Evolutionary conservation across 495 filamentous ascomycete genomes (phyloP).

Genomic region (Penicillium simplicissimum): DNA sequence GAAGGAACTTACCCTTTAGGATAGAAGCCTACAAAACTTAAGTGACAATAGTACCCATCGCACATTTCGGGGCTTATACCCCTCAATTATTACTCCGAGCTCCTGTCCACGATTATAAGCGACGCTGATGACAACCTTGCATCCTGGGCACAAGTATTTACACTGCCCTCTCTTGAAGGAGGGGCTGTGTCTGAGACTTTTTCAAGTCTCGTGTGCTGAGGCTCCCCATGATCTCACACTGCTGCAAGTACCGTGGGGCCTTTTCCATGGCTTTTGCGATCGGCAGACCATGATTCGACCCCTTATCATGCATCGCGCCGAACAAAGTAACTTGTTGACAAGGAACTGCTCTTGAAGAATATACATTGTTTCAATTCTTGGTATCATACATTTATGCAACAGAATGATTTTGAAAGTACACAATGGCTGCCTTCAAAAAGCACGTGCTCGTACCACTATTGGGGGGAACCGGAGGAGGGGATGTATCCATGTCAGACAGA

Average conservation of each 20-base stretch:
- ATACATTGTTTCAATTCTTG: slow-evolving; percentile 10
- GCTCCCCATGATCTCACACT: slow-evolving; percentile 25
- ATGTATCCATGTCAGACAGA: background rate
- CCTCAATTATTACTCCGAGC: background rate
- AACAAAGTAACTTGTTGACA: slow-evolving; percentile 1
- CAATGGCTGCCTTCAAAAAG: background rate
- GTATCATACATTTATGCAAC: slow-evolving; percentile 14
- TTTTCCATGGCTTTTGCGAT: slow-evolving; percentile 18
- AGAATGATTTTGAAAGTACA: background rate
- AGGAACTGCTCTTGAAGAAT: slow-evolving; percentile 3
- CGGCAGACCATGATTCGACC: slow-evolving; percentile 20
- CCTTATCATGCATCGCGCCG: slow-evolving; percentile 3
- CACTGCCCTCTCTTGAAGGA: background rate
- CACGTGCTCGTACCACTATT: slow-evolving; percentile 6
- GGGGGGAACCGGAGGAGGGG: background rate
- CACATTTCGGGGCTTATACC: background rate
- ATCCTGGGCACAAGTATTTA: background rate
- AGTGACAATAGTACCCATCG: no score
- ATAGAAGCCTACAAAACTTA: background rate
- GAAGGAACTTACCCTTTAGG: background rate
- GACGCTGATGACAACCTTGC: background rate
- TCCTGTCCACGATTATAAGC: background rate
- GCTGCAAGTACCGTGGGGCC: slow-evolving; percentile 20
- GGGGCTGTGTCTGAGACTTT: background rate
- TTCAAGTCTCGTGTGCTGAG: slow-evolving; percentile 7